These are phyloP conservation scores for Saccharomyces eubayanus DNA, from an alignment of 805 yeast genomes.

Conservation along the genomic window DNA sequence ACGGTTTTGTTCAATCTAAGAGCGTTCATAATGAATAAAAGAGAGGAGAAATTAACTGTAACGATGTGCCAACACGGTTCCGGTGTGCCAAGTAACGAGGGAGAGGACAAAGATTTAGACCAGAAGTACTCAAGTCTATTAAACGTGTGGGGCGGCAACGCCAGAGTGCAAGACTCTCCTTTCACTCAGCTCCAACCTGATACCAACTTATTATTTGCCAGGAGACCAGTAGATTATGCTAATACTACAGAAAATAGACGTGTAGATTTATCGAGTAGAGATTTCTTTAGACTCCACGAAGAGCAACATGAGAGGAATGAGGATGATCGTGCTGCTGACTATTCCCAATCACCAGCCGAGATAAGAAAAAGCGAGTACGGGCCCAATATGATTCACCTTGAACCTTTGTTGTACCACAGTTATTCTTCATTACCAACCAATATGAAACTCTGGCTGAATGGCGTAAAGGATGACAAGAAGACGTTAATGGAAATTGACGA, in stretches of 20 bases:
- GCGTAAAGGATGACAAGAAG: neutral
- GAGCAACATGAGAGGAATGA: neutral
- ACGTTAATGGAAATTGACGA: slow-evolving; percentile 1
- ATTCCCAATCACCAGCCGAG: neutral
- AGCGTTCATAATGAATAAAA: neutral
- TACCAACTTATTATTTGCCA: neutral
- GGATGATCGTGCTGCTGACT: neutral
- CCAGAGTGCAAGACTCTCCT: neutral
- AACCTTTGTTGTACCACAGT: slow-evolving; percentile 9
- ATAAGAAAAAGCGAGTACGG: neutral
- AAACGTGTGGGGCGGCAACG: neutral
- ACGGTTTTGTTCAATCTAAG: slow-evolving; percentile 10
- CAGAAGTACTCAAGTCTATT: neutral
- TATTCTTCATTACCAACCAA: slow-evolving; percentile 11
- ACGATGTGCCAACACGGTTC: neutral
- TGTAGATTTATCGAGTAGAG: neutral
- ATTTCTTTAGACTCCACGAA: neutral
- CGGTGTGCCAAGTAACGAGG: neutral
- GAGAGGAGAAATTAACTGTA: neutral
- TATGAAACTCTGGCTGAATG: slow-evolving; percentile 16
- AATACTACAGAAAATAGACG: neutral
- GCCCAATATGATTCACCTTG: slow-evolving; percentile 1
- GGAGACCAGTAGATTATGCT: neutral
- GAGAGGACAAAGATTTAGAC: neutral
- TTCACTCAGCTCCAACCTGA: neutral